Evolutionary conservation across 2,329 filamentous ascomycete species (phyloP).

Genomic region (Apiospora hydei): DNA sequence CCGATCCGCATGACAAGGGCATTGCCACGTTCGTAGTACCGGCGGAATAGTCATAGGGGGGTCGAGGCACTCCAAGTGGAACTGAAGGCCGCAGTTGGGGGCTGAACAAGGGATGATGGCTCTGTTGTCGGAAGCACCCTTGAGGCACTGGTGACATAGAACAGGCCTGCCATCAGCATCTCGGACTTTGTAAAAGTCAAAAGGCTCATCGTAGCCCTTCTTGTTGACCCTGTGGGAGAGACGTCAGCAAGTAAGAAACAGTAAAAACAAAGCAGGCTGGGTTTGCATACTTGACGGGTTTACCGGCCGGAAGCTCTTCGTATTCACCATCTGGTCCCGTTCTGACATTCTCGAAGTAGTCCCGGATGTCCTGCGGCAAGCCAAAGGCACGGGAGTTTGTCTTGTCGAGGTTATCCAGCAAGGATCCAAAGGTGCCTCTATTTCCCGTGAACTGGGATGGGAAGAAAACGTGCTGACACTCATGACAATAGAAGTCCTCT

Average conservation of each 20-base stretch:
- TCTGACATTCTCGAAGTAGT: conserved; percentile 80
- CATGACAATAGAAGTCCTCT: conserved; percentile 86
- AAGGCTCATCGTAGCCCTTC: conserved; percentile 65
- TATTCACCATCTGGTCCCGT: conserved; percentile 82
- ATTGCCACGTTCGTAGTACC: conserved; percentile 81
- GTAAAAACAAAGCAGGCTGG: conserved; percentile 1
- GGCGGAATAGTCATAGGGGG: conserved; percentile 84
- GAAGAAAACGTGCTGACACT: conserved; percentile 63
- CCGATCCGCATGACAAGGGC: conserved; percentile 85
- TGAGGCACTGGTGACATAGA: conserved; percentile 79
- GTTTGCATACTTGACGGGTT: conserved; percentile 62
- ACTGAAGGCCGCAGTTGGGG: conserved; percentile 74
- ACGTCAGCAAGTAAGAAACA: conserved; percentile 39
- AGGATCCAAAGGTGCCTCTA: conserved; percentile 65
- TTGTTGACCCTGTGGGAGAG: conserved; percentile 52
- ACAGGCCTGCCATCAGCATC: conserved; percentile 78
- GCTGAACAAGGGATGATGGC: conserved; percentile 84
- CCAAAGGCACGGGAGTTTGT: conserved; percentile 76
- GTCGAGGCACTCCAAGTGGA: conserved; percentile 93
- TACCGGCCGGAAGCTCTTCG: conserved; percentile 66
- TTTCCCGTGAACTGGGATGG: conserved; percentile 51
- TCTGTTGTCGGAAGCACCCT: conserved; percentile 66
- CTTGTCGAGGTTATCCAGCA: conserved; percentile 71
- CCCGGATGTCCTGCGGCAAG: conserved; percentile 74
- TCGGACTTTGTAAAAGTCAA: conserved; percentile 72